A percentile compares a stretch with the other conserved stretches of the same genome.
These are phyloP conservation scores for Cercospora nicotianae DNA, from an alignment of 2,329 filamentous ascomycete genomes.

Conservation along the genomic window DNA sequence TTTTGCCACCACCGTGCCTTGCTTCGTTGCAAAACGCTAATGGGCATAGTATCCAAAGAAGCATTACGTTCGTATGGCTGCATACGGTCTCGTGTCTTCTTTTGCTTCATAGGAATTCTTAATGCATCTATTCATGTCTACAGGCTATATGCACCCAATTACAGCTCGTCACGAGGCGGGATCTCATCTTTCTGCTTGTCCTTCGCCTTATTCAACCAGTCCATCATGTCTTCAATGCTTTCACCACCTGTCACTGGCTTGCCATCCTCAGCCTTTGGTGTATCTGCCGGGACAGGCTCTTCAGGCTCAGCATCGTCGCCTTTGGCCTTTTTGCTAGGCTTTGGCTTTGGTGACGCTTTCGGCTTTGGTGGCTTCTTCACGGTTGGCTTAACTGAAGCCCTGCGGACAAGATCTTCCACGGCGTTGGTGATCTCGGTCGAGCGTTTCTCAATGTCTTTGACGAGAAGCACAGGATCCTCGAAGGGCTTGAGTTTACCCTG, in stretches of 20 bases:
- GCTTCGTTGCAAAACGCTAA: no score
- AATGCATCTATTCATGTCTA: constrained; percentile 17
- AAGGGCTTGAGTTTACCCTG: constrained; percentile 70
- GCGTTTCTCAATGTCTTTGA: constrained; percentile 69
- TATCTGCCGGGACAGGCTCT: constrained; percentile 14
- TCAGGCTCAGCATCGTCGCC: constrained; percentile 19
- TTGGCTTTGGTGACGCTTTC: constrained; percentile 24
- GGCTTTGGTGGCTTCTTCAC: constrained; percentile 25
- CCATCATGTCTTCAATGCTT: constrained; percentile 29
- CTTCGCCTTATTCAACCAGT: constrained; percentile 25
- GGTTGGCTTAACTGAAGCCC: constrained; percentile 15
- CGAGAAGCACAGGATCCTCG: constrained; percentile 72
- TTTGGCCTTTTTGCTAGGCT: constrained; percentile 26
- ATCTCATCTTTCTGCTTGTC: constrained; percentile 13
- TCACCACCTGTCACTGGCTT: constrained; percentile 25
- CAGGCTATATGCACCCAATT: constrained; percentile 20
- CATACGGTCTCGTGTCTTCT: no score
- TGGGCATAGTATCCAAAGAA: no score
- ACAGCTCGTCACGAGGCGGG: constrained; percentile 25
- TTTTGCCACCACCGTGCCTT: no score
- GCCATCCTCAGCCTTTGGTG: constrained; percentile 9
- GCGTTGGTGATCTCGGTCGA: constrained; percentile 70
- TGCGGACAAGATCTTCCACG: constrained; percentile 69
- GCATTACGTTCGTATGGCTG: no score
- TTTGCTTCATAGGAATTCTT: background rate